These are phyloP conservation scores for Eimeria mitis DNA, from an alignment of 169 alveolate species.

Conservation along the genomic window DNA sequence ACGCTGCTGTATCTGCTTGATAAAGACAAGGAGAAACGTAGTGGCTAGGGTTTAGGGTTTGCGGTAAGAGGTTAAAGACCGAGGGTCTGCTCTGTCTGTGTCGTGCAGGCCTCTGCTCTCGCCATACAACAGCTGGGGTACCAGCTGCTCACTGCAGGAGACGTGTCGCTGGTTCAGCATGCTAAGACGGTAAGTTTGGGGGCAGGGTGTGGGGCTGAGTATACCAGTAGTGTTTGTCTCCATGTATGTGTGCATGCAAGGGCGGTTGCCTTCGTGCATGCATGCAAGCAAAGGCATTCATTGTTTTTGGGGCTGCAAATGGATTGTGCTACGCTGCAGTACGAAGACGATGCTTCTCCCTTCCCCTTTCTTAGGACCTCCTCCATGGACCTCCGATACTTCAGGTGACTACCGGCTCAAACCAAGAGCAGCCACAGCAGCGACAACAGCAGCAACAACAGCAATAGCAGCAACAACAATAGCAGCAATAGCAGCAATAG, in stretches of 20 bases:
- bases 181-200: conserved; percentile 40
- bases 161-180: conserved; percentile 25
- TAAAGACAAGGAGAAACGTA: neutral
- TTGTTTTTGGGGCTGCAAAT: neutral
- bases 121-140: conserved; percentile 71
- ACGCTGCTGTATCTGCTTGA: neutral
- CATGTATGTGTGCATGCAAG: neutral
- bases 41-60: neutral
- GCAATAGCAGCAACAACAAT: neutral
- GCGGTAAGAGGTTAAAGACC: too few relatives aligned
- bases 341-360: conserved; percentile 53
- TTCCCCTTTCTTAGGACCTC: conserved; percentile 34
- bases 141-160: conserved; percentile 33
- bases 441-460: neutral
- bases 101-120: conserved; percentile 43
- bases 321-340: conserved; percentile 17
- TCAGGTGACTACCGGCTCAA: conserved; percentile 5
- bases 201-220: neutral
- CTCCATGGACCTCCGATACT: conserved; percentile 60
- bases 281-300: neutral
- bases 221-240: neutral
- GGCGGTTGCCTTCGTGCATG: neutral
- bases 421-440: neutral
- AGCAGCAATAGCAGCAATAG: neutral
- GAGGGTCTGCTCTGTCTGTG: neutral